Base-by-base conservation (phyloP, 2,329 filamentous ascomycete species). In the Aspergillus carbonarius region DNA sequence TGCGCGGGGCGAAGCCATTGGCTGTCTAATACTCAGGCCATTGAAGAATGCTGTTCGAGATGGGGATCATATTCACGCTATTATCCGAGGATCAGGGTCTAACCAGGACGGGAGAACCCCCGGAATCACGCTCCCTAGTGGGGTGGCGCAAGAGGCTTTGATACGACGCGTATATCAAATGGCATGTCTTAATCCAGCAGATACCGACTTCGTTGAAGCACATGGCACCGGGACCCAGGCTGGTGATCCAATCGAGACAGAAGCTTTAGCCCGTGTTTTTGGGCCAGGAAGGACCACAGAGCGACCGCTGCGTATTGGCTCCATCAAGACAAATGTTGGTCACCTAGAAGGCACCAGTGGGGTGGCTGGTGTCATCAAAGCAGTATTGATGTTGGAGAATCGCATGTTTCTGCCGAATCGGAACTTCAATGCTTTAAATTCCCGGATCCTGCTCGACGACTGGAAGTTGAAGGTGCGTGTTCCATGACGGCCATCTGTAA, bases 101-200 rank as follows among this genome's bases (percentile, higher is more conserved):
- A 81, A 80, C 57, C 73, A 78, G 56, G 79, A 82, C 59, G 81
- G 81, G 2, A 70, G 70, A 17, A 80, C 80, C 0, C 68, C 74
- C 6, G 78, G 79, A 1, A 78, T 82, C 27, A 79, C 79, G 0
- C 69, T 77, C 50, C 81, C 81, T 0, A 81, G 61, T 52, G 54
- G 60, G 1, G 63, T 66, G 4, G 67, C 73, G 0, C 76, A 79
- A 53, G 72, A 71, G 54, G 61, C 59, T 17, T 46, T 77, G 10
- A 75, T 77, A 15, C 63, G 68, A 13, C 47, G 63, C 25, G 67
- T 70, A 0, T 78, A 79, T 53, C 42, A 59, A 17, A 59, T 55
- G 42, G 70, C 72, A 5, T 75, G 67, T 2, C 58, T 68, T 7
- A 42, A 65, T 6, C 51, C 70, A 17, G 40, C 55, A 6, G 54